phyloP scores from a whole-genome alignment of 768 basidiomycete genomes.

The Mycena olivaceomarginata region DNA sequence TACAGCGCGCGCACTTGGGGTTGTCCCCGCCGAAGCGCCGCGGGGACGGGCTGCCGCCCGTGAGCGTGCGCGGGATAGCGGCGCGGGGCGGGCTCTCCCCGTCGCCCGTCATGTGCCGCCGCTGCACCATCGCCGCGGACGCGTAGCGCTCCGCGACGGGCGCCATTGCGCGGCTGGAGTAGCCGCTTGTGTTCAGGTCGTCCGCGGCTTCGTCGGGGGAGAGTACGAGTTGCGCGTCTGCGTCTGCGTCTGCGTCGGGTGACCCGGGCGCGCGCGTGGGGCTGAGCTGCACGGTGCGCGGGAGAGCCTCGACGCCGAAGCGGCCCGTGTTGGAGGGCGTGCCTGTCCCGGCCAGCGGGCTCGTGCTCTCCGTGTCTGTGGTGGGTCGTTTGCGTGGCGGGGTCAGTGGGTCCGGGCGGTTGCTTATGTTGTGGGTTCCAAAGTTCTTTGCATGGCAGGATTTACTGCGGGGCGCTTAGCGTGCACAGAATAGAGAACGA shows the following conservation, averaged over 20 bases:
- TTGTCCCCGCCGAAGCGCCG: conserved; percentile 74
- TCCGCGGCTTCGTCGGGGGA: conserved; percentile 52
- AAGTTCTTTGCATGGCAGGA: conserved; percentile 88
- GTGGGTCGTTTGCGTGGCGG: conserved; percentile 55
- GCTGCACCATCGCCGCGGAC: conserved; percentile 40
- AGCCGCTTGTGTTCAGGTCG: conserved; percentile 48
- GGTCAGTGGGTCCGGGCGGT: conserved; percentile 69
- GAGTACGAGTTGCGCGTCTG: conserved; percentile 36
- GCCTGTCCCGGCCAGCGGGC: conserved; percentile 47
- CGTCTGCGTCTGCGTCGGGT: conserved; percentile 26
- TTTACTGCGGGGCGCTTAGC: conserved; percentile 71
- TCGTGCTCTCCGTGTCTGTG: conserved; percentile 47
- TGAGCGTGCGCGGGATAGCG: conserved; percentile 54
- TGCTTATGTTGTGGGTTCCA: conserved; percentile 84
- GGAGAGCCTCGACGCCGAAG: conserved; percentile 65
- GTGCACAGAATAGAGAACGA: neutral
- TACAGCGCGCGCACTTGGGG: conserved; percentile 81
- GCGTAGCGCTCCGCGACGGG: conserved; percentile 43
- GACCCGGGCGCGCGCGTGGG: conserved; percentile 52
- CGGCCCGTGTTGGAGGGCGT: conserved; percentile 67
- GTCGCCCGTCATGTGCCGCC: conserved; percentile 47
- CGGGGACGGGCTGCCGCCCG: conserved; percentile 61
- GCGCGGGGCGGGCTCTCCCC: conserved; percentile 34
- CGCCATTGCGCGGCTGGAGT: conserved; percentile 31
- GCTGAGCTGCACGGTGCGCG: conserved; percentile 73